Conservation (phyloP, 2,329 filamentous ascomycete species). For the Emergomyces orientalis region DNA sequence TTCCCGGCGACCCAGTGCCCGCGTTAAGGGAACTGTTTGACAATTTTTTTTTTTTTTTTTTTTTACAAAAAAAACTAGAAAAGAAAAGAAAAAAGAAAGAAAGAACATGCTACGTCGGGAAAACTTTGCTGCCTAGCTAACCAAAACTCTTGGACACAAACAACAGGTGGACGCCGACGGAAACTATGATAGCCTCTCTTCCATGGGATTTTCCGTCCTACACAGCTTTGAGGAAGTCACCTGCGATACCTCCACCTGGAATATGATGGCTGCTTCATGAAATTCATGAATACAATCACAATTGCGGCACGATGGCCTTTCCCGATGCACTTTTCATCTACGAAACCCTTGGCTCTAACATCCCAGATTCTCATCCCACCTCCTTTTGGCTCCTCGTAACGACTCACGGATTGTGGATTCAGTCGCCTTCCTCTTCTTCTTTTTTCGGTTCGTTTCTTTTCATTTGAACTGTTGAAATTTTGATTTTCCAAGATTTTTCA, state of each 20-base stretch:
- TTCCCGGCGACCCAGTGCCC: not conserved
- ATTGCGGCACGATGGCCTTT: not conserved
- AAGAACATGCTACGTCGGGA: not conserved
- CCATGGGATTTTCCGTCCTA: slow-evolving; percentile 70
- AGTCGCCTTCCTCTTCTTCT: not conserved
- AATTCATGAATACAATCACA: not conserved
- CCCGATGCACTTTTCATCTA: not conserved
- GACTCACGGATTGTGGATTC: not conserved
- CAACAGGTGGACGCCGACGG: slow-evolving; percentile 60
- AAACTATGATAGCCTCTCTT: slow-evolving; percentile 60
- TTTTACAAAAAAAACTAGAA: no score
- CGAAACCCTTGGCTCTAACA: not conserved
- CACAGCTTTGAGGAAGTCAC: slow-evolving; percentile 77
- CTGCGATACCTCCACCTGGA: slow-evolving; percentile 55
- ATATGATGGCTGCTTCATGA: slow-evolving; percentile 16
- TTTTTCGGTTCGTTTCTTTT: not conserved
- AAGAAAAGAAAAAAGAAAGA: slow-evolving; percentile 2
- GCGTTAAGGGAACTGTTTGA: not conserved
- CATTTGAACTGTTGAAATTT: not conserved
- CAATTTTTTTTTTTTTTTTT: no score
- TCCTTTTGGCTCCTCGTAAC: not conserved
- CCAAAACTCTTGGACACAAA: not conserved
- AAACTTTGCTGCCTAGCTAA: not conserved
- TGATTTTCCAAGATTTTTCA: not conserved
- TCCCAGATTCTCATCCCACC: not conserved